Base-by-base conservation (phyloP, 1,284 basidiomycete genomes). In the Marasmius oreades region DNA sequence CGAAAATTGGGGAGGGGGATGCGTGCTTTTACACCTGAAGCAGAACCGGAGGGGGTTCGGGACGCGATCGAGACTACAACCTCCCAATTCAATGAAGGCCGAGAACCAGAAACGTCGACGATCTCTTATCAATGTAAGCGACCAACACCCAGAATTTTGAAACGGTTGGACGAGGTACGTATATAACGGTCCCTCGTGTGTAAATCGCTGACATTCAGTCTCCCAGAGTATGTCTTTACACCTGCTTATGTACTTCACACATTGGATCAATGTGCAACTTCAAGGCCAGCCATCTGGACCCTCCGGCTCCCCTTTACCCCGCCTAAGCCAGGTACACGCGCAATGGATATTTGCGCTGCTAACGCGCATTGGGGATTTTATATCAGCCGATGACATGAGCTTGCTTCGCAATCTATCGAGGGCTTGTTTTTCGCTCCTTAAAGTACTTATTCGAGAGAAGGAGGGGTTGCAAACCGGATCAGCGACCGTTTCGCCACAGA, bases 301-400 rank as follows among this genome's bases (percentile, higher is more conserved):
- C 73, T 74, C 26, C 6, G 68, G 70, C 33, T 61, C 70, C 31
- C 68, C 71, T 28, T 64, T 70, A 20, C 73, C 75, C 51, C 71
- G 75, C 18, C 77, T 89, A 26, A 83, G 83, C 3, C 77, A 84
- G 52, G 73, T 78, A 22, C 91, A 95, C 65, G 82, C 84, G 1
- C 82, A 82, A 33, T 97, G 95, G 94, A 84, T 94, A 46, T 93
- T 96, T 69, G 79, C 82, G 2, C 79, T 95, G 44, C 78, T 98
- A 14, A 76, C 87, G 16, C 79, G 84, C 45, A 74, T 95, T 20
- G 92, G 94, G 55, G 79, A 84, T 12, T 77, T 84, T 33, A 73
- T 95, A 31, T 81, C 84, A 36, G 84, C 88, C 14, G 90, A 93
- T 58, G 89, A 96, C 63, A 88, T 90, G 70, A 88, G 83, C 61